Percentiles rank a stretch among this genome's conserved stretches.
Conservation (phyloP, 2,329 filamentous ascomycete genomes). For the Verticillium albo-atrum region DNA sequence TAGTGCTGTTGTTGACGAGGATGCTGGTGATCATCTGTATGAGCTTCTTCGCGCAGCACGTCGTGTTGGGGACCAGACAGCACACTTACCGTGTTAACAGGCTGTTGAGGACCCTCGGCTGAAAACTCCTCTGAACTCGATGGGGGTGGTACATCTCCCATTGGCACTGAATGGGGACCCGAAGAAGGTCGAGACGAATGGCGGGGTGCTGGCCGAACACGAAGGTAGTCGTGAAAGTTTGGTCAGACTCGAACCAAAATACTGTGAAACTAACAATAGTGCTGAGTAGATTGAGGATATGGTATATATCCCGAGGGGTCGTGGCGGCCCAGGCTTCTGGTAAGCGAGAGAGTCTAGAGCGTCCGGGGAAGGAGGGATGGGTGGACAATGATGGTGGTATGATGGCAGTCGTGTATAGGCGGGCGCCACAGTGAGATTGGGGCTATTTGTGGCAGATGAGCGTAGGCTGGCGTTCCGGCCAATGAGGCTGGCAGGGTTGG, state of each 20-base stretch:
- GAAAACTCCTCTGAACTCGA: constrained; percentile 13
- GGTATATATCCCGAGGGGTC: constrained; percentile 2
- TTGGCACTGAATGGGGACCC: constrained; percentile 15
- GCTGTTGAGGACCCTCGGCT: constrained; percentile 11
- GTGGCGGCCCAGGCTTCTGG: not conserved
- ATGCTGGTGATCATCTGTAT: constrained; percentile 14
- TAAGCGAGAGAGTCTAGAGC: not conserved
- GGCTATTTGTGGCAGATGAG: constrained; percentile 12
- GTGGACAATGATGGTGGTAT: constrained; percentile 7
- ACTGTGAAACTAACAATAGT: not conserved
- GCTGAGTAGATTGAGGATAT: constrained; percentile 2
- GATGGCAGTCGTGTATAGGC: not conserved
- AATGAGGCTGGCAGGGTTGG: constrained; percentile 8
- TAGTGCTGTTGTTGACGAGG: constrained; percentile 17
- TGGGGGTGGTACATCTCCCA: constrained; percentile 27
- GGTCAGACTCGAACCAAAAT: not conserved
- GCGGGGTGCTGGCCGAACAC: not conserved
- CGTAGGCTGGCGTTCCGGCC: constrained; percentile 7
- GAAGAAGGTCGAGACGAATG: not conserved
- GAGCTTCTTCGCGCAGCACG: constrained; percentile 5
- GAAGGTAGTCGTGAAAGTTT: not conserved
- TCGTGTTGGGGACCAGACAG: constrained; percentile 2
- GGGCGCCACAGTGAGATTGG: constrained; percentile 10
- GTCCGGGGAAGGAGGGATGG: constrained; percentile 2
- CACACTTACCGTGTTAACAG: constrained; percentile 4